Evolutionary conservation across 106 monocot species (phyloP), one percentile per base, ranked within the genome.

Genomic region (Posidonia australis): DNA sequence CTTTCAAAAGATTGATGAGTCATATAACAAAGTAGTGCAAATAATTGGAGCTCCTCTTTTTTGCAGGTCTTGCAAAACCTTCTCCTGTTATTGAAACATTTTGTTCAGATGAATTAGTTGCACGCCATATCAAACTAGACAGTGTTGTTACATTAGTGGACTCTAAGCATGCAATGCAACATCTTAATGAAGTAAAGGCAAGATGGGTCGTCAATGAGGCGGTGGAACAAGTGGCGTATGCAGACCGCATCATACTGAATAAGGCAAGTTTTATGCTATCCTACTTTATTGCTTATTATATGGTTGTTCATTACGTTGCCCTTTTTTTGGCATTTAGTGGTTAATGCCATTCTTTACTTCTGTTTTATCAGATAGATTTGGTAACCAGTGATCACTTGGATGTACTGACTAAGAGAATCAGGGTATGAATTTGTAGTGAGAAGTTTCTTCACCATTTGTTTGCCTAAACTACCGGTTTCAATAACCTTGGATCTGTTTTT

Each of bases 171-270:
- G 86, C 86, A n/a, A 86, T 86, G 81, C 86, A 74, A 63, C 93
- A 89, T 83, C 44, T 93, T 78, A 77, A 89, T 82, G 93, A 93
- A 82, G 83, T 86, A 36, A 93, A 93, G 69, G 77, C 87, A 56
- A 86, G 93, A 69, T 93, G 93, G 93, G 81, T 93, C 17, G 89
- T 93, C 46, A 93, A 89, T 80, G 93, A 93, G 81, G 83, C 86
- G 28, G 86, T 93, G 48, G 89, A 93, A 76, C 93, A 93, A 86
- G 69, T 93, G 73, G 88, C 93, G 44, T 89, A 93, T 84, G 93
- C 93, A 27, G 93, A 93, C 49, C 82, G 93, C 19, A 93, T 93
- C 57, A 89, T 93, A 79, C 61, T 93, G 67, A 93, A 93, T 70
- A 93, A 93, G 89, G 93, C 55, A 63, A 56, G 11, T 1, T 56